Evolutionary conservation across 768 basidiomycete genomes (phyloP).

Genomic region (Leccinum disarticulatum): DNA sequence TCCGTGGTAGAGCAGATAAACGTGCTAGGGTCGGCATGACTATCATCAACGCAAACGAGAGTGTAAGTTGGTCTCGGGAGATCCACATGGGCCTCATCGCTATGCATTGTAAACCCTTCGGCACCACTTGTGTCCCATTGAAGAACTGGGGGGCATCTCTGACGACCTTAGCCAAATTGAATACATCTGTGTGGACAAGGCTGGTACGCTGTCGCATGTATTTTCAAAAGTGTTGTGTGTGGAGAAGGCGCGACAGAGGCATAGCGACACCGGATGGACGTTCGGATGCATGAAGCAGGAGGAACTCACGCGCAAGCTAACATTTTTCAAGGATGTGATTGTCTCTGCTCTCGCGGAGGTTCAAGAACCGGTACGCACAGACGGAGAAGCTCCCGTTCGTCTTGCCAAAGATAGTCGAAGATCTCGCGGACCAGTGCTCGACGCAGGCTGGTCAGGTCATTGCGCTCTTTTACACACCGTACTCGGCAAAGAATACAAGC

Average conservation of each 20-base stretch:
- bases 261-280: conserved; percentile 75
- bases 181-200: conserved; percentile 92
- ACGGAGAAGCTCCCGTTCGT: conserved; percentile 82
- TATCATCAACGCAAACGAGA: conserved; percentile 44
- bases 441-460: conserved; percentile 66
- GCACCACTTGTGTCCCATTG: too few species aligned
- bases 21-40: conserved; percentile 69
- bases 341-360: conserved; percentile 68
- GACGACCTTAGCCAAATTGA: conserved; percentile 73
- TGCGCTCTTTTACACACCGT: conserved; percentile 95
- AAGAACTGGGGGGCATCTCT: too few species aligned
- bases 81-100: neutral
- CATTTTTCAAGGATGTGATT: conserved; percentile 72
- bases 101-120: too few species aligned
- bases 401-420: conserved; percentile 79
- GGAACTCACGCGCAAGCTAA: conserved; percentile 68
- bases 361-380: conserved; percentile 87
- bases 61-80: conserved; percentile 36
- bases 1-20: conserved; percentile 60
- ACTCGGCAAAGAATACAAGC: conserved; percentile 91
- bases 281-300: conserved; percentile 59
- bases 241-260: conserved; percentile 97
- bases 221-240: conserved; percentile 85
- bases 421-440: conserved; percentile 52
- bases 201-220: conserved; percentile 98